Base-by-base conservation (phyloP, 2,329 filamentous ascomycete genomes). In the Colletotrichum sp. region DNA sequence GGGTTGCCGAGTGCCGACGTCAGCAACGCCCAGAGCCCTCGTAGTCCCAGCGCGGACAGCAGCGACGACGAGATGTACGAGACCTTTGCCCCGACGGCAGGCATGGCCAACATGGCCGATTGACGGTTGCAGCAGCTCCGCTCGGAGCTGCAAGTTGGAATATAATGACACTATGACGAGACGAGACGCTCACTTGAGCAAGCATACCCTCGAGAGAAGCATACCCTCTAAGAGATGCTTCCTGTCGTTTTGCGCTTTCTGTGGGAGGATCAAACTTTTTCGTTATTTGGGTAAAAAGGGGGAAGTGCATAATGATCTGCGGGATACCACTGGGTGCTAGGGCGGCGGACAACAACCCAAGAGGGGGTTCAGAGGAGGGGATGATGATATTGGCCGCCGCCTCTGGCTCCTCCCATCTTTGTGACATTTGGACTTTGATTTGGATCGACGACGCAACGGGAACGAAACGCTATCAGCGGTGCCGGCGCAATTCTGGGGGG, bases 41-140 rank as follows among this genome's bases (percentile, higher is more conserved):
- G 84, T 73, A 88, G 86, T 68, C 85, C 84, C 36, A 87, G 86
- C 43, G 86, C 85, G 24, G 89, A 89, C 61, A 90, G 87, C 77
- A 91, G 88, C 72, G 90, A 91, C 68, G 90, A 92, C 61, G 88
- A 88, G 13, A 89, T 90, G 83, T 90, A 91, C 77, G 89, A 90
- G 8, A 85, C 82, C 16, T 86, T 85, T 75, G 84, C 82, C 7
- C 83, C 83, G 4, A 84, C 81, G 69, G 79, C 82, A 9, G 84
- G 83, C 5, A 81, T 84, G 79, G 82, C 82, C 9, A 80, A 79
- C 8, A 80, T 81, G 79, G 79, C 78, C 60, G 80, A 81, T 65
- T 74, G 55, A 77, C 21, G 63, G 34, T 28, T 26, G 65, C 60
- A 55, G 55, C 55, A 59, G 43, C 60, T 71, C 21, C 26, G 68